phyloP scores from a whole-genome alignment of 345 rosid genomes.

The Conringia planisiliqua region DNA sequence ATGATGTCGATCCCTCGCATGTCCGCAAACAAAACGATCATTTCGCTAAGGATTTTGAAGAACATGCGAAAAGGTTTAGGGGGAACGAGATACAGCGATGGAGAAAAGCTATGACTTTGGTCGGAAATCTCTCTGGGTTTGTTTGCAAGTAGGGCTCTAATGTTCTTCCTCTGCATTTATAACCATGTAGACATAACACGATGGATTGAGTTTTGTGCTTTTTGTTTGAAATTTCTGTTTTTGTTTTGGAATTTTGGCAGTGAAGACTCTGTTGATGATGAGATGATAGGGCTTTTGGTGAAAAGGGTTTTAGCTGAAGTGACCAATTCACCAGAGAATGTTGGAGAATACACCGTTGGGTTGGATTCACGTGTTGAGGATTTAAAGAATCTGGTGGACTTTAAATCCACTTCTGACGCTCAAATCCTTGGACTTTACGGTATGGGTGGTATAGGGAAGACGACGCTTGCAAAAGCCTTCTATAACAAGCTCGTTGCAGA shows the following conservation, averaged over 20 bases:
- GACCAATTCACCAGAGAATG: conserved; percentile 49
- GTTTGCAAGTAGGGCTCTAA: not conserved
- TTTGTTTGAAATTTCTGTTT: not conserved
- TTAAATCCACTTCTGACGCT: not conserved
- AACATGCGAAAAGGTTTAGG: conserved; percentile 22
- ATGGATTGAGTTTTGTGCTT: not conserved
- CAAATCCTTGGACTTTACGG: conserved; percentile 33
- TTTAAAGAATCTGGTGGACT: not conserved
- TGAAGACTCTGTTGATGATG: conserved; percentile 5
- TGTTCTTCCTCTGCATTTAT: not conserved
- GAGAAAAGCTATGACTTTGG: conserved; percentile 43
- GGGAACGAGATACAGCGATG: conserved; percentile 30
- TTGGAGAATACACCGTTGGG: conserved; percentile 36
- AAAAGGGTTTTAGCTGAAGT: conserved; percentile 42
- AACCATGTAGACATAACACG: not conserved
- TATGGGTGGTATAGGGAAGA: conserved; percentile 47
- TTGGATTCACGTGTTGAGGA: not conserved
- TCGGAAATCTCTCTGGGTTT: conserved; percentile 42
- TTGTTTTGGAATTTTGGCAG: conserved; percentile 6
- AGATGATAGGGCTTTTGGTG: conserved; percentile 37
- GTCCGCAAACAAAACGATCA: conserved; percentile 42
- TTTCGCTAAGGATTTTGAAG: conserved; percentile 33
- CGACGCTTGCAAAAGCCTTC: conserved; percentile 27
- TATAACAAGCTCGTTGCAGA: conserved; percentile 8
- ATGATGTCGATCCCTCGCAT: conserved; percentile 44